Evolutionary conservation across 352 stramenopile genomes (phyloP), one percentile per base, ranked within the genome.

Genomic region (Globisporangium abappressorium): DNA sequence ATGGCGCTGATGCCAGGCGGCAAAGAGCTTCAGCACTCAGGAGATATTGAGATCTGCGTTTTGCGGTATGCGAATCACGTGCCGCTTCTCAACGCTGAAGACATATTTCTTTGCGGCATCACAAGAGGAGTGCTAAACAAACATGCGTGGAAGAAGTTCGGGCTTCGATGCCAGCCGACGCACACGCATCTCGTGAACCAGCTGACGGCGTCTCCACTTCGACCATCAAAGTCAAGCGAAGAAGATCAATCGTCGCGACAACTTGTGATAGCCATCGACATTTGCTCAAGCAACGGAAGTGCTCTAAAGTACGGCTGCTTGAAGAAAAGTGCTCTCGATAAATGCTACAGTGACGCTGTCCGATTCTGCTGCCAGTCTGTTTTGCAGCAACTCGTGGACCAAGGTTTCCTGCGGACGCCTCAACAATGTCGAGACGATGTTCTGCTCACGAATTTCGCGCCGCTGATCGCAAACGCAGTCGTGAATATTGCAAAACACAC

Each of bases 41-140:
- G 57, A 30, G 62, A 73, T 15, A 77, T 95, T 9, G 73, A 89
- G 15, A 79, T 93, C 54, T 84, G 81, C 38, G 47, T 95, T 33
- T 65, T 93, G 22, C 85, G 87, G 12, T 95, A 85, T 41, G 82
- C 77, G 43, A 95, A 95, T 33, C 85, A 95, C 66, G 72, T 87
- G 1, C 87, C 87, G 7, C 61, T 95, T 15, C 54, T 93, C 58
- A 88, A 80, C 49, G 59, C 68, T 3, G 82, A 90, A 9, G 83
- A 91, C 51, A 72, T 93, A 5, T 81, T 75, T 64, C 58, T 82
- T 8, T 92, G 85, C 55, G 77, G 80, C 0, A 80, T 90, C 18
- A 81, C 74, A 0, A 80, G 78, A 20, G 82, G 79, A 1, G 38
- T 91, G 2, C 55, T 60, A 28, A 75, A 66, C 5, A 79, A 56